Conservation (phyloP, 306 rosid species). For the Sicyos baderoa region DNA sequence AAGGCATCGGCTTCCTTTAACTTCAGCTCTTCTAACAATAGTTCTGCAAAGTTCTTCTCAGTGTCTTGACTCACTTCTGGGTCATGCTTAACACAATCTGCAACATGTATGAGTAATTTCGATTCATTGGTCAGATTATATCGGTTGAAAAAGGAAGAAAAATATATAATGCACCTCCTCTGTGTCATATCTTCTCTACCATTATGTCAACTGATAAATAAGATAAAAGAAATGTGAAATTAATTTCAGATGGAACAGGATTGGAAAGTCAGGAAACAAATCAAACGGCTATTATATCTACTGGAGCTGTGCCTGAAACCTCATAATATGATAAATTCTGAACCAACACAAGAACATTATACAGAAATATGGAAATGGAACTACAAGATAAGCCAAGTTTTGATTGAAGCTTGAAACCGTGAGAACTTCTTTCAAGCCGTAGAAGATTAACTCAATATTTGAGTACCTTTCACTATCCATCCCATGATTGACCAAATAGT, state of each 20-base stretch:
- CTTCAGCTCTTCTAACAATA: conserved; percentile 79
- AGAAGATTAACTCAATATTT: too few species aligned
- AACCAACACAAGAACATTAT: too few species aligned
- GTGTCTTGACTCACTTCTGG: conserved; percentile 81
- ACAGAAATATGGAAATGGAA: too few species aligned
- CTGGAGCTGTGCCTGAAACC: too few species aligned
- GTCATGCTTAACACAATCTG: conserved; percentile 90
- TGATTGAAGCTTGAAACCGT: too few species aligned
- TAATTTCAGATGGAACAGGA: neutral
- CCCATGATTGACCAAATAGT: too few species aligned
- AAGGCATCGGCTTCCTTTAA: conserved; percentile 62
- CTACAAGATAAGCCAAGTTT: too few species aligned
- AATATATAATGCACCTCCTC: neutral
- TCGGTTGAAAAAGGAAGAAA: neutral
- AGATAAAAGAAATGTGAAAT: neutral
- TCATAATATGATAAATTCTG: too few species aligned
- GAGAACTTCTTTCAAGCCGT: too few species aligned
- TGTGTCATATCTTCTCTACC: too few species aligned
- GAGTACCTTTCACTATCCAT: too few species aligned
- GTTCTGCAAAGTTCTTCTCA: conserved; percentile 78
- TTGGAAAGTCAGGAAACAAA: neutral
- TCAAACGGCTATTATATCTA: neutral
- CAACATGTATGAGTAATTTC: conserved; percentile 16
- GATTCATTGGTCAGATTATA: neutral
- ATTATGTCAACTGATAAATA: too few species aligned